These are phyloP conservation scores for Cicer cuneatum DNA, from an alignment of 306 rosid species.

Conservation along the genomic window DNA sequence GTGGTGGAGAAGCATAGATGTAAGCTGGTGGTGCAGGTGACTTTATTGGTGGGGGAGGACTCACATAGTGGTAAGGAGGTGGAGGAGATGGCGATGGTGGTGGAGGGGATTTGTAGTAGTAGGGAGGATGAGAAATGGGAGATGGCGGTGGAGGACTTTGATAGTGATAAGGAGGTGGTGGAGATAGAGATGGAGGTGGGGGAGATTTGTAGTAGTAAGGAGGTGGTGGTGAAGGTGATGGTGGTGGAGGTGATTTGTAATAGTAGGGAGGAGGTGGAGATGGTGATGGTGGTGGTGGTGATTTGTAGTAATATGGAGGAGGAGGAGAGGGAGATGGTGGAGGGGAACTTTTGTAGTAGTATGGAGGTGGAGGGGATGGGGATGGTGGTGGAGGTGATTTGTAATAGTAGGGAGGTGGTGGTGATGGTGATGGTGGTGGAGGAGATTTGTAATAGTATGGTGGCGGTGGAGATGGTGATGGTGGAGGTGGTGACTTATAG, in stretches of 20 bases:
- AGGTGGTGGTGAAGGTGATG: constrained; percentile 40
- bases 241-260: constrained; percentile 56
- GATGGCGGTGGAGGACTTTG: constrained; percentile 58
- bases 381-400: constrained; percentile 14
- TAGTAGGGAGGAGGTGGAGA: constrained; percentile 49
- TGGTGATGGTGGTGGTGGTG: constrained; percentile 49
- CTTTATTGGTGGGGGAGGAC: constrained; percentile 57
- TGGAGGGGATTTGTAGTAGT: constrained; percentile 65
- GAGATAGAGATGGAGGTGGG: constrained; percentile 51
- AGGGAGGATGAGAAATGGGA: constrained; percentile 49
- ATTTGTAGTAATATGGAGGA: constrained; percentile 47
- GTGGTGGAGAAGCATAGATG: constrained; percentile 69
- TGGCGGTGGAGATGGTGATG: no score
- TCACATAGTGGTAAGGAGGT: constrained; percentile 62
- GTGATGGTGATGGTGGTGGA: constrained; percentile 54
- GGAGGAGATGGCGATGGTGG: constrained; percentile 62
- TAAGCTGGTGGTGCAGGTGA: constrained; percentile 59
- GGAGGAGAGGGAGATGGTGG: constrained; percentile 40
- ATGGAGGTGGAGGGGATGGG: constrained; percentile 41
- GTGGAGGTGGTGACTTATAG: no score
- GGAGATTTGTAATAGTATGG: no score
- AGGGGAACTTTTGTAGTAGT: constrained; percentile 50
- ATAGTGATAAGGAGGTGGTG: constrained; percentile 56
- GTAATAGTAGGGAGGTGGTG: constrained; percentile 35
- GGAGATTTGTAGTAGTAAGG: constrained; percentile 54